Evolutionary conservation across 257 asterid genomes (phyloP).

Genomic region (Thymus mandschuricus): DNA sequence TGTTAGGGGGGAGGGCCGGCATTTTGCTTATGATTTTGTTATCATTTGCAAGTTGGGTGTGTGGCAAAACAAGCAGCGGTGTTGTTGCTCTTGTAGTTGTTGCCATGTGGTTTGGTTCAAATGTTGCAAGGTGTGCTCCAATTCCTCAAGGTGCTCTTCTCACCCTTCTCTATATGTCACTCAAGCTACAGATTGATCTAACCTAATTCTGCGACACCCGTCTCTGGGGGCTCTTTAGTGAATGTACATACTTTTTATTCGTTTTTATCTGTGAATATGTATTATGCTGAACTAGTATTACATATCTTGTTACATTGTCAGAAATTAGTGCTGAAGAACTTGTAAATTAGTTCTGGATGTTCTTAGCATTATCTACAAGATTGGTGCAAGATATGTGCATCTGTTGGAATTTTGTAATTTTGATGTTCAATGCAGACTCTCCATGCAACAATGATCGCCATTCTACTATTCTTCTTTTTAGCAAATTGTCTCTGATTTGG

Average conservation of each 20-base stretch:
- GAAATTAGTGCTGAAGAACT: not conserved
- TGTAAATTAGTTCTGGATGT: slow-evolving; percentile 3
- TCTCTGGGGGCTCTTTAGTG: slow-evolving; percentile 2
- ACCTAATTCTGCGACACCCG: slow-evolving; percentile 40
- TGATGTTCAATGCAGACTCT: too few relatives aligned
- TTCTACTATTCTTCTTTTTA: not conserved
- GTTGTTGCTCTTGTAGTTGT: slow-evolving; percentile 63
- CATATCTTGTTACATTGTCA: slow-evolving; percentile 20
- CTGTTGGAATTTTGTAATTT: not conserved
- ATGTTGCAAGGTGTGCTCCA: slow-evolving; percentile 68
- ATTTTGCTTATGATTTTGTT: slow-evolving; percentile 69
- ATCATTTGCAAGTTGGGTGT: slow-evolving; percentile 77
- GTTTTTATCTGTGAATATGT: slow-evolving; percentile 37
- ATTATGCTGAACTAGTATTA: slow-evolving; percentile 8
- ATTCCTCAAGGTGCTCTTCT: slow-evolving; percentile 91
- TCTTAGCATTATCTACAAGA: not conserved
- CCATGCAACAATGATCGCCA: not conserved
- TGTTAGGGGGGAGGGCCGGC: slow-evolving; percentile 74
- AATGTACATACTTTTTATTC: not conserved
- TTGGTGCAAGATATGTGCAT: not conserved
- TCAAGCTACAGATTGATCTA: slow-evolving; percentile 71
- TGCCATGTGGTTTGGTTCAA: slow-evolving; percentile 85
- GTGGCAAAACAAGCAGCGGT: slow-evolving; percentile 83
- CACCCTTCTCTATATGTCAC: slow-evolving; percentile 81
- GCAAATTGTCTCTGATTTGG: not conserved